Base-by-base conservation (phyloP, 2,329 filamentous ascomycete genomes). In the Penicillium paneum region DNA sequence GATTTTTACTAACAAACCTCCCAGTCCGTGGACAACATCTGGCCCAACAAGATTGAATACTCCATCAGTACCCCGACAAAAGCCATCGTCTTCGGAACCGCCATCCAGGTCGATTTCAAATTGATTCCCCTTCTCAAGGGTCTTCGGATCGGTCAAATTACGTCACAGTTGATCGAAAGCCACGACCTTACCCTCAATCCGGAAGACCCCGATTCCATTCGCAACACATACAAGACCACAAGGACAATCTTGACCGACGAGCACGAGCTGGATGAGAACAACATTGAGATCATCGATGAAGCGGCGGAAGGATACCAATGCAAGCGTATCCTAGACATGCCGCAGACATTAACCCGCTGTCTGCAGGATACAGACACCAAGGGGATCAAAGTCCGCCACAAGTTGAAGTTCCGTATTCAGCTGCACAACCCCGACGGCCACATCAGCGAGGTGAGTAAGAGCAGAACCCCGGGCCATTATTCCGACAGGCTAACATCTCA, bases 31-130 rank as follows among this genome's bases (percentile, higher is more conserved):
- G 92, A 97, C 74, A 97, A 97, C 68, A 89, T 96, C 60, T 99
- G 94, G 94, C 89, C 91, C 6, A 94, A 96, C 78, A 99, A 99
- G 79, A 84, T 97, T 64, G 90, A 96, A 71, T 99, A 99, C 76
- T 93, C 91, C 29, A 91, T 99, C 59, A 85, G 90, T 54, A 90
- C 96, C 11, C 93, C 94, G 0, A 92, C 91, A 67, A 97, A 97
- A 76, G 94, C 94, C 2, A 88, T 96, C 50, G 89, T 96, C 17
- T 96, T 97, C 66, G 94, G 94, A 46, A 95, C 90, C n/a, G 82
- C 82, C 21, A 86, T 97, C 45, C 85, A 86, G 1, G 81, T 96
- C 56, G 87, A 96, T 64, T 93, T 97, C 77, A 85, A 89, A 59
- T 86, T 97, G 59, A 90, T 91, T 1, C 92, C 93, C 0, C 78